Percentiles rank a stretch among this genome's conserved stretches.
These are phyloP conservation scores for Sporothrix euskadiensis DNA, from an alignment of 2,329 filamentous ascomycete species.

Conservation along the genomic window DNA sequence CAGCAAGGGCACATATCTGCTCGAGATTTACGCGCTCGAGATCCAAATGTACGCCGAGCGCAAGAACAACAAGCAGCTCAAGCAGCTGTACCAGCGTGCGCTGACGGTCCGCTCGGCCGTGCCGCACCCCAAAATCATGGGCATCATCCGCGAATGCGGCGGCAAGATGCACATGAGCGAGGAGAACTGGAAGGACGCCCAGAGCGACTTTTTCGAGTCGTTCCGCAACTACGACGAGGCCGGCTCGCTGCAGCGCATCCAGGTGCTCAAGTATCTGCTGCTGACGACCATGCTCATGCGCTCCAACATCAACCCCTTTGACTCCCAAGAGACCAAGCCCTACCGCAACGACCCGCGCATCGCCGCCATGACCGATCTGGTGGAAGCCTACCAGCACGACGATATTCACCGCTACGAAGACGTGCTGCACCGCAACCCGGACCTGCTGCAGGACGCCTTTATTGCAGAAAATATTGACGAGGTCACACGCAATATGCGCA, in stretches of 20 bases:
- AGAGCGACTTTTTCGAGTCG: slow-evolving; percentile 97
- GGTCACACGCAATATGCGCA: slow-evolving; percentile 96
- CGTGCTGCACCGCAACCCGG: slow-evolving; percentile 82
- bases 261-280: slow-evolving; percentile 95
- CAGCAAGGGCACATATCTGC: slow-evolving; percentile 91
- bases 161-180: slow-evolving; percentile 99
- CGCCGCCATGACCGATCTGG: slow-evolving; percentile 93
- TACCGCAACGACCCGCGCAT: slow-evolving; percentile 96
- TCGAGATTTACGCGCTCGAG: slow-evolving; percentile 94
- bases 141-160: slow-evolving; percentile 96
- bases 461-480: slow-evolving; percentile 99
- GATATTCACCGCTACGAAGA: slow-evolving; percentile 90
- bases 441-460: slow-evolving; percentile 87
- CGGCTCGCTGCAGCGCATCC: slow-evolving; percentile 90
- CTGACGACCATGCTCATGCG: slow-evolving; percentile 98
- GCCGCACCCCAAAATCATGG: slow-evolving; percentile 98
- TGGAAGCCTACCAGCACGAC: slow-evolving; percentile 93
- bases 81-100: slow-evolving; percentile 86
- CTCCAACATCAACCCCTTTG: slow-evolving; percentile 97
- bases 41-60: slow-evolving; percentile 99
- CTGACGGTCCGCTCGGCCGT: slow-evolving; percentile 94
- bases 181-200: slow-evolving; percentile 97
- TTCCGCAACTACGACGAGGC: slow-evolving; percentile 99
- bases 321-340: slow-evolving; percentile 97
- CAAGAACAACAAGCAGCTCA: slow-evolving; percentile 95